A percentile compares a stretch with the other conserved stretches of the same genome.
phyloP scores from a whole-genome alignment of 495 filamentous ascomycete genomes.

The Aspergillus nanangensis region DNA sequence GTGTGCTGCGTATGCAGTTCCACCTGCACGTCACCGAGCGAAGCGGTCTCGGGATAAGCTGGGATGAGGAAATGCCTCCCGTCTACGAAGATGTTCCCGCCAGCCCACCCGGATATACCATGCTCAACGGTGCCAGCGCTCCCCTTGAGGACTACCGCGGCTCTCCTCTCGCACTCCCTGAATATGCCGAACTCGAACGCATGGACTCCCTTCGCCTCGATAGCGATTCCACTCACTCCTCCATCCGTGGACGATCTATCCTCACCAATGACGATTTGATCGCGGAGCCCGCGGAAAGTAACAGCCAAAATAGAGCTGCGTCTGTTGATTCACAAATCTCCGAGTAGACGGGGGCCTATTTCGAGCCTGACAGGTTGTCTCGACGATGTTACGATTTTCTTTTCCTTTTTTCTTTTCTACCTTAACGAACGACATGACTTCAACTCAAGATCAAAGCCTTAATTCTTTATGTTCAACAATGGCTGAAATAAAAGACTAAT shows the following conservation, averaged over 20 bases:
- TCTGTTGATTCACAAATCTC: conserved; percentile 12
- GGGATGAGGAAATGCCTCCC: conserved; percentile 95
- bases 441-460: neutral
- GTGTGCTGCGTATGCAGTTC: conserved; percentile 94
- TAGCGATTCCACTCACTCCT: conserved; percentile 33
- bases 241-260: conserved; percentile 21
- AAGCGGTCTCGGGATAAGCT: conserved; percentile 84
- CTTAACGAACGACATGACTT: conserved; percentile 13
- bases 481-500: too few species aligned
- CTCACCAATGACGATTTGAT: conserved; percentile 19
- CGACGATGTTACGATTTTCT: neutral
- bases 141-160: conserved; percentile 43
- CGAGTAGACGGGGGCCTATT: too few species aligned
- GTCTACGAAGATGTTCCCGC: conserved; percentile 92
- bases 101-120: conserved; percentile 75
- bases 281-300: conserved; percentile 14
- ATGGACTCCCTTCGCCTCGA: conserved; percentile 40
- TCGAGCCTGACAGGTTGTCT: too few species aligned
- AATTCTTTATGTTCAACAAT: conserved; percentile 3
- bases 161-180: conserved; percentile 36
- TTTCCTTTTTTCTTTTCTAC: conserved; percentile 1
- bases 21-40: conserved; percentile 74
- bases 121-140: conserved; percentile 33
- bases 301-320: conserved; percentile 10
- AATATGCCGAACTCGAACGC: conserved; percentile 41